phyloP scores from a whole-genome alignment of 805 yeast genomes.

The Starmerella davenportii region DNA sequence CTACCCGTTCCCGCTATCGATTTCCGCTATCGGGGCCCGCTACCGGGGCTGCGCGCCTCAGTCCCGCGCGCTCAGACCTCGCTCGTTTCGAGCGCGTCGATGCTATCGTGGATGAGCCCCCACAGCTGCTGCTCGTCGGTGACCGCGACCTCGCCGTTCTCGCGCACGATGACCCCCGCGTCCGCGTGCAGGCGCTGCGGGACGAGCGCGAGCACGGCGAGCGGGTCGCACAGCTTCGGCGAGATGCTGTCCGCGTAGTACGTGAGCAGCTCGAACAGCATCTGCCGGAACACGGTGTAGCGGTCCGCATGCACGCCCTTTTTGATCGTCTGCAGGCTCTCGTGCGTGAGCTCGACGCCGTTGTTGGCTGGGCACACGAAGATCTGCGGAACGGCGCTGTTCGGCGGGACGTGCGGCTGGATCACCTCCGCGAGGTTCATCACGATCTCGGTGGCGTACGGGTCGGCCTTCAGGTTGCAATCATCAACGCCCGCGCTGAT shows the following conservation, averaged over 20 bases:
- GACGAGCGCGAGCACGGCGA: slow-evolving; percentile 45
- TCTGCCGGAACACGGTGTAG: slow-evolving; percentile 31
- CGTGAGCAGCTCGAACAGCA: slow-evolving; percentile 37
- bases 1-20: too few species aligned
- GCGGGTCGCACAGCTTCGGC: slow-evolving; percentile 73
- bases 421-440: slow-evolving; percentile 31
- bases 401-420: slow-evolving; percentile 18
- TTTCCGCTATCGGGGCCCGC: too few species aligned
- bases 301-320: slow-evolving; percentile 21
- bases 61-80: too few species aligned
- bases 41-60: too few species aligned
- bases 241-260: slow-evolving; percentile 32
- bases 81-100: slow-evolving; percentile 17
- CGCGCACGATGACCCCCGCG: slow-evolving; percentile 19
- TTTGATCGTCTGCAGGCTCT: slow-evolving; percentile 27
- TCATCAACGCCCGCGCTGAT: slow-evolving; percentile 66
- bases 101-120: slow-evolving; percentile 16
- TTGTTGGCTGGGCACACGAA: slow-evolving; percentile 16
- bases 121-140: slow-evolving; percentile 13
- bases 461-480: slow-evolving; percentile 60
- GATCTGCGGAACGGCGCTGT: slow-evolving; percentile 12
- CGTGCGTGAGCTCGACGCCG: slow-evolving; percentile 40
- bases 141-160: slow-evolving; percentile 15
- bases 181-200: slow-evolving; percentile 20
- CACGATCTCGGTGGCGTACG: slow-evolving; percentile 49